Evolutionary conservation across 2,329 filamentous ascomycete species (phyloP).

Genomic region (Camptophora hylomeconis): DNA sequence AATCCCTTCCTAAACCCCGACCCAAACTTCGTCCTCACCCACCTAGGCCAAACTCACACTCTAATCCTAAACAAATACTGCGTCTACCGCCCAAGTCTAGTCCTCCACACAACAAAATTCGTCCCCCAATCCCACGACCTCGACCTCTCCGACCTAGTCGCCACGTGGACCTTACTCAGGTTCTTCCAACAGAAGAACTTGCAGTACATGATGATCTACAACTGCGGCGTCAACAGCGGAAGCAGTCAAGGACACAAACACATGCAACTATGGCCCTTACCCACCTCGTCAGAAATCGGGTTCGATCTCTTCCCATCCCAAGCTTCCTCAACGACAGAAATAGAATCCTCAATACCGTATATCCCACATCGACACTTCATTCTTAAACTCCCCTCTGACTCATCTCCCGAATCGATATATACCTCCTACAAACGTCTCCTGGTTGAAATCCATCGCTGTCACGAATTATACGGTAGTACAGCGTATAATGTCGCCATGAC

Average conservation of each 20-base stretch:
- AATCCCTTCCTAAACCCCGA: slow-evolving; percentile 9
- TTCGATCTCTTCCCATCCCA: slow-evolving; percentile 15
- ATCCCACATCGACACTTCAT: slow-evolving; percentile 20
- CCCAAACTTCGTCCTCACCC: slow-evolving; percentile 13
- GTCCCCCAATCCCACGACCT: slow-evolving; percentile 13
- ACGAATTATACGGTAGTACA: slow-evolving; percentile 8
- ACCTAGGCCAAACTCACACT: slow-evolving; percentile 11
- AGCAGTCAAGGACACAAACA: slow-evolving; percentile 32
- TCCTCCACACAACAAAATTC: slow-evolving; percentile 15
- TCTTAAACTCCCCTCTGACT: slow-evolving; percentile 14
- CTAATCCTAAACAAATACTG: slow-evolving; percentile 17
- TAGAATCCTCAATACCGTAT: slow-evolving; percentile 11
- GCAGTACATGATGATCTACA: slow-evolving; percentile 27
- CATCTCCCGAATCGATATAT: slow-evolving; percentile 6
- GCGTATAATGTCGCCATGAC: slow-evolving; percentile 20
- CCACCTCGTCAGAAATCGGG: no score
- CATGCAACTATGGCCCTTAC: slow-evolving; percentile 29
- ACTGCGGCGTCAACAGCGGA: slow-evolving; percentile 32
- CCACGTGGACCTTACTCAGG: slow-evolving; percentile 9
- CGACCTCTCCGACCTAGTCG: slow-evolving; percentile 9
- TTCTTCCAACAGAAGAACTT: not conserved
- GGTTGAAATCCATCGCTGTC: slow-evolving; percentile 12
- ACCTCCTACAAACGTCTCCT: slow-evolving; percentile 15
- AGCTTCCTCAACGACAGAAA: slow-evolving; percentile 12
- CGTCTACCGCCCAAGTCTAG: slow-evolving; percentile 13